Conservation (phyloP, 176 grass and related monocot genomes). For the Oryza nivara region DNA sequence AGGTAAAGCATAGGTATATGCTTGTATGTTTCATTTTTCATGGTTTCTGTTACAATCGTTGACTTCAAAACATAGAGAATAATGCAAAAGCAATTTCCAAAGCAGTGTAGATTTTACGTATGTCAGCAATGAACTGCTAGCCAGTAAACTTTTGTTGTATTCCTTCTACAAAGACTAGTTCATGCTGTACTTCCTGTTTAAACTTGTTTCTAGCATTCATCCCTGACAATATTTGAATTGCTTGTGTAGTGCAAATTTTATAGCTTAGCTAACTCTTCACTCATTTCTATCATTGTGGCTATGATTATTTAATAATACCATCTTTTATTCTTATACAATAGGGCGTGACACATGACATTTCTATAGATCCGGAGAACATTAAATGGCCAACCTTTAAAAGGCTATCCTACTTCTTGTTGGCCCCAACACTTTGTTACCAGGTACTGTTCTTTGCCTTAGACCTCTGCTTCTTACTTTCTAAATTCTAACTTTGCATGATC, state of each 20-base stretch:
- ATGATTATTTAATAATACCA: neutral
- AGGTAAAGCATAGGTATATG: constrained; percentile 53
- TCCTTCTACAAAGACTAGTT: neutral
- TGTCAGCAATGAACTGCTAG: neutral
- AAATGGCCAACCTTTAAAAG: constrained; percentile 67
- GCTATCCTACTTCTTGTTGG: constrained; percentile 78
- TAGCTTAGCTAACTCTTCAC: constrained; percentile 22
- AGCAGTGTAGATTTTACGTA: constrained; percentile 2
- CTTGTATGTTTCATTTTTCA: neutral
- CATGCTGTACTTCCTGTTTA: neutral
- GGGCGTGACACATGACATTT: constrained; percentile 50
- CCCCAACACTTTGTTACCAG: constrained; percentile 99
- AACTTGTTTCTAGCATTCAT: neutral
- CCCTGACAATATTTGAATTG: neutral
- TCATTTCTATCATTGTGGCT: constrained; percentile 1
- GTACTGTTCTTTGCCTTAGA: constrained; percentile 44
- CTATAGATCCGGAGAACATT: constrained; percentile 50
- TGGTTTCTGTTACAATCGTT: neutral
- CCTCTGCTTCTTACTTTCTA: neutral
- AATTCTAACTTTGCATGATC: neutral
- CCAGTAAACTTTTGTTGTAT: neutral
- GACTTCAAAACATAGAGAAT: neutral
- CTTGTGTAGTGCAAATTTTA: constrained; percentile 16
- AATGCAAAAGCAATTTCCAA: neutral
- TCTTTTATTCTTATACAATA: constrained; percentile 36